phyloP scores from a whole-genome alignment of 2,329 filamentous ascomycete species.

The Pseudocercospora cruenta region DNA sequence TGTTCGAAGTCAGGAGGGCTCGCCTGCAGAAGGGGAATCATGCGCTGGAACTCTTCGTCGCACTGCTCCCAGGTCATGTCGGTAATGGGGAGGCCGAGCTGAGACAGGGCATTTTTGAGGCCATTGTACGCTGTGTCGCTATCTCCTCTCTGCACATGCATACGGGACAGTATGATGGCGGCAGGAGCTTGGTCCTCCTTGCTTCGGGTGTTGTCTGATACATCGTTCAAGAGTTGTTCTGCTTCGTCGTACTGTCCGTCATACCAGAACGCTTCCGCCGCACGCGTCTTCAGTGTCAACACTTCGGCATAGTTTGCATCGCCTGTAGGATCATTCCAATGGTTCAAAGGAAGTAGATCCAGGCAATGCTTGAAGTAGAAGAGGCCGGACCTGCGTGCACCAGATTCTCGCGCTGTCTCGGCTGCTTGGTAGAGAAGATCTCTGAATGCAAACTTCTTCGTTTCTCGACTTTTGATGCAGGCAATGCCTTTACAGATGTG shows the following conservation, averaged over 20 bases:
- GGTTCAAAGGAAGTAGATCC: slow-evolving; percentile 74
- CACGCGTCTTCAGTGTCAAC: slow-evolving; percentile 73
- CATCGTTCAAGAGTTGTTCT: slow-evolving; percentile 66
- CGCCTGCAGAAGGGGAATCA: slow-evolving; percentile 31
- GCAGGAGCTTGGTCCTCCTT: slow-evolving; percentile 78
- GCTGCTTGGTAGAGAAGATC: slow-evolving; percentile 79
- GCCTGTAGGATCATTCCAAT: slow-evolving; percentile 69
- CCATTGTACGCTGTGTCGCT: slow-evolving; percentile 68
- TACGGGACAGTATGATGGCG: slow-evolving; percentile 79
- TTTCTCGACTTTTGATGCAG: slow-evolving; percentile 69
- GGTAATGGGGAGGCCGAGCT: slow-evolving; percentile 69
- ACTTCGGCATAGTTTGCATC: slow-evolving; percentile 89
- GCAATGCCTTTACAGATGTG: slow-evolving; percentile 79
- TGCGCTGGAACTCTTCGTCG: slow-evolving; percentile 70
- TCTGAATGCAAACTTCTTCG: slow-evolving; percentile 61
- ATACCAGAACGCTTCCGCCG: slow-evolving; percentile 81
- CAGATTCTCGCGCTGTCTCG: slow-evolving; percentile 76
- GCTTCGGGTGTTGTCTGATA: slow-evolving; percentile 71
- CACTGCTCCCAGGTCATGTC: slow-evolving; percentile 74
- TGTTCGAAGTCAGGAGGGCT: slow-evolving; percentile 23
- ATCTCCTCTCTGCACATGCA: slow-evolving; percentile 75
- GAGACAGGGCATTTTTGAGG: slow-evolving; percentile 70
- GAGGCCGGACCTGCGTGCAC: slow-evolving; percentile 78
- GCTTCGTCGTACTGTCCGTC: slow-evolving; percentile 73
- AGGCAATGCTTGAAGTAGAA: slow-evolving; percentile 81